These are phyloP conservation scores for Phoenix dactylifera DNA, from an alignment of 176 grass and related monocot species.

Conservation along the genomic window DNA sequence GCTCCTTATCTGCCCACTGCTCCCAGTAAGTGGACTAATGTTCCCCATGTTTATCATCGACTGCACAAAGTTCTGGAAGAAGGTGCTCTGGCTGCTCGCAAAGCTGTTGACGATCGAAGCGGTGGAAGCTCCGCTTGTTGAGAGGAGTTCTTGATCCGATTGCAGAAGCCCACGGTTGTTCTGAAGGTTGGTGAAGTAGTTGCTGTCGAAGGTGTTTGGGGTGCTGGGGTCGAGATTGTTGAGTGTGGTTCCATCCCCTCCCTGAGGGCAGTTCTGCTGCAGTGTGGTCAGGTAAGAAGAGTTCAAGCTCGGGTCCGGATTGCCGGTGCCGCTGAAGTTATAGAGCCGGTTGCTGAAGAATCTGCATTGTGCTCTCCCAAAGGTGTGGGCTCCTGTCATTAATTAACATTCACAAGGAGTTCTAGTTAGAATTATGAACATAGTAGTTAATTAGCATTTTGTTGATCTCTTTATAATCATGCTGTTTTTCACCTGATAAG, in stretches of 20 bases:
- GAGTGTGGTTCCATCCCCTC: background rate
- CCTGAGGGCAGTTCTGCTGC: slow-evolving; percentile 23
- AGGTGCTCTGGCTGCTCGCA: slow-evolving; percentile 30
- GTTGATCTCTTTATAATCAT: background rate
- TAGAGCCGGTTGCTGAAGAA: slow-evolving; percentile 37
- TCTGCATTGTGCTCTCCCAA: slow-evolving; percentile 40
- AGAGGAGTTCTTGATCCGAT: slow-evolving; percentile 62
- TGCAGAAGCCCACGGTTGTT: slow-evolving; percentile 28
- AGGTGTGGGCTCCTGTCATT: slow-evolving; percentile 47
- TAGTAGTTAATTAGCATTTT: background rate
- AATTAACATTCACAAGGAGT: background rate
- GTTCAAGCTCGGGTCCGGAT: slow-evolving; percentile 37
- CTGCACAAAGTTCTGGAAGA: slow-evolving; percentile 35
- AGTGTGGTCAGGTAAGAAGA: slow-evolving; percentile 14
- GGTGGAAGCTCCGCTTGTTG: slow-evolving; percentile 8
- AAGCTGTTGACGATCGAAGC: slow-evolving; percentile 42
- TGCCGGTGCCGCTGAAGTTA: slow-evolving; percentile 38
- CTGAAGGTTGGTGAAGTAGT: slow-evolving; percentile 53
- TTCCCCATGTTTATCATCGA: slow-evolving; percentile 45
- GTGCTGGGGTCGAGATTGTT: slow-evolving; percentile 55
- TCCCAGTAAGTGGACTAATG: no score
- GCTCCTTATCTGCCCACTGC: no score
- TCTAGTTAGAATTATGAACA: background rate
- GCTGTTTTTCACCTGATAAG: slow-evolving; percentile 31
- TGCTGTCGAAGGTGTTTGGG: slow-evolving; percentile 36